Percentiles rank a stretch among this genome's conserved stretches.
These are phyloP conservation scores for Chlorella variabilis DNA, from an alignment of 163 green algal species.

Conservation along the genomic window DNA sequence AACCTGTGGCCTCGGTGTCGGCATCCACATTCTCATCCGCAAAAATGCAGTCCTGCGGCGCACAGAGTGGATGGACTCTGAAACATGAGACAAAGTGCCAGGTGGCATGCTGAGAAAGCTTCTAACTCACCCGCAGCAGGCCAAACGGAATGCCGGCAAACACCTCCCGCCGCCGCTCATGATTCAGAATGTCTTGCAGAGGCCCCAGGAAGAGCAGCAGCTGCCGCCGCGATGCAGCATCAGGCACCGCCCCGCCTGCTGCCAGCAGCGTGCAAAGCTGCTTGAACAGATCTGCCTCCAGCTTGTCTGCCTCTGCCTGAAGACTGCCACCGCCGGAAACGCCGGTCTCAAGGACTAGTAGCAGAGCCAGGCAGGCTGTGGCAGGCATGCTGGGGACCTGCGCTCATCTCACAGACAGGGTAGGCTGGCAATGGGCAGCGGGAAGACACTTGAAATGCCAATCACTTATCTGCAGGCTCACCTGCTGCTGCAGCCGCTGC, in stretches of 20 bases:
- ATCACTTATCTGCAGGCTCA: background rate
- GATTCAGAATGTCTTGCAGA: conserved; percentile 14
- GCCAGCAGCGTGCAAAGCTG: too few relatives aligned
- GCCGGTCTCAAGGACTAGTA: background rate
- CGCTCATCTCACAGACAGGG: background rate
- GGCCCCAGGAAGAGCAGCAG: conserved; percentile 1
- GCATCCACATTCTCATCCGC: background rate
- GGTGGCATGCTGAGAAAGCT: background rate
- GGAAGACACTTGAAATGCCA: background rate
- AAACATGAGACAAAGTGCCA: background rate
- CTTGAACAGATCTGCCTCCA: background rate
- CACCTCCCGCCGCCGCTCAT: background rate
- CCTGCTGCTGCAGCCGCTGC: background rate
- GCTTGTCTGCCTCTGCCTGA: background rate
- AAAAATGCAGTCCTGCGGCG: conserved; percentile 12
- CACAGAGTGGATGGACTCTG: too few relatives aligned
- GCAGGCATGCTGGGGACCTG: background rate
- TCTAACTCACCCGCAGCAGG: conserved; percentile 9
- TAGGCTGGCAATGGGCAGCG: background rate
- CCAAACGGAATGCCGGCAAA: background rate
- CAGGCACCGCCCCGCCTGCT: too few relatives aligned
- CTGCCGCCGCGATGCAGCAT: too few relatives aligned
- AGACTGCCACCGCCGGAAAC: background rate
- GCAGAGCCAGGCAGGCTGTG: background rate
- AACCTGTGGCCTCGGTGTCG: conserved; percentile 5